phyloP scores from a whole-genome alignment of 176 grass and related monocot species.

The Ensete glaucum region DNA sequence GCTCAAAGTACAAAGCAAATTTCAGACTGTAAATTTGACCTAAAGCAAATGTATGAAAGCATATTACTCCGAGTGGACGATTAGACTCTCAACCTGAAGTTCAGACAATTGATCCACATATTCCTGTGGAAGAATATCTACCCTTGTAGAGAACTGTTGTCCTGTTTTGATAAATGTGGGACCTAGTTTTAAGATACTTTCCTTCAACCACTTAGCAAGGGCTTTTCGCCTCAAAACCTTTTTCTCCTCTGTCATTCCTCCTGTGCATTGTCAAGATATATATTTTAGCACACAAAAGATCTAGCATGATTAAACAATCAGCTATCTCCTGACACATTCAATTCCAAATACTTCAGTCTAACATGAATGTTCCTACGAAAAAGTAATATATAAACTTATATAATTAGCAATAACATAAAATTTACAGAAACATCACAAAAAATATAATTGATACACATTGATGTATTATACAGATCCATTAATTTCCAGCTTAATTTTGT shows the following conservation, averaged over 20 bases:
- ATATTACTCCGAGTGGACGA: not conserved
- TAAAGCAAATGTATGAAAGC: not conserved
- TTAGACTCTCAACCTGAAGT: slow-evolving; percentile 59
- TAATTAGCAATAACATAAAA: too few relatives aligned
- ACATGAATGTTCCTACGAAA: not conserved
- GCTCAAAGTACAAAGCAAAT: not conserved
- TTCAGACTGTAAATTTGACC: not conserved
- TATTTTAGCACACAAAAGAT: not conserved
- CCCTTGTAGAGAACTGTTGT: slow-evolving; percentile 95
- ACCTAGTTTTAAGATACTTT: slow-evolving; percentile 90
- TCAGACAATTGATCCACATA: slow-evolving; percentile 95
- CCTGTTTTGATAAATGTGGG: slow-evolving; percentile 99
- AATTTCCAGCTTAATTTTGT: too few relatives aligned
- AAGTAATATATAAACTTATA: too few relatives aligned
- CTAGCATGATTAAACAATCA: not conserved
- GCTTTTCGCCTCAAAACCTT: slow-evolving; percentile 54
- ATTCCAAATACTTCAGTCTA: not conserved
- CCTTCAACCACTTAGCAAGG: slow-evolving; percentile 93
- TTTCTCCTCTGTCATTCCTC: slow-evolving; percentile 87
- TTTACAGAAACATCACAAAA: too few relatives aligned
- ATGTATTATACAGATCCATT: too few relatives aligned
- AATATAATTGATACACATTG: too few relatives aligned
- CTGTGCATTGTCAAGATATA: slow-evolving; percentile 26
- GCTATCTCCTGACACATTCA: not conserved
- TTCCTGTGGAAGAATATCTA: slow-evolving; percentile 96